Conservation (phyloP, 257 asterid species). For the Osmanthus fragrans region DNA sequence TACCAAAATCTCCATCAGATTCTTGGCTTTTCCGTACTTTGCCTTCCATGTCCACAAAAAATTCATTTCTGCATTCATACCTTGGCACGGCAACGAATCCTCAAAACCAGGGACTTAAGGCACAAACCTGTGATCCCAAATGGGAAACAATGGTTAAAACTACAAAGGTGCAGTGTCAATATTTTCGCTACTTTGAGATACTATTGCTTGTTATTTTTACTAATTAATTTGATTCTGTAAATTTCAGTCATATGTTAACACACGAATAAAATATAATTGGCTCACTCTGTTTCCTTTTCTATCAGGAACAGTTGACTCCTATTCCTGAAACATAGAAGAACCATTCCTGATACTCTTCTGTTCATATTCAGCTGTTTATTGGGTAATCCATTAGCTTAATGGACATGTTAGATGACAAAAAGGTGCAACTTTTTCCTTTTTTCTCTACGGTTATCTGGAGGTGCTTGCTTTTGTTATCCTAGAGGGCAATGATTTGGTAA, state of each 20-base stretch:
- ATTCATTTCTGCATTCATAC: slow-evolving; percentile 29
- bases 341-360: slow-evolving; percentile 15
- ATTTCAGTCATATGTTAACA: background rate
- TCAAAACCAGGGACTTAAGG: slow-evolving; percentile 32
- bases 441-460: slow-evolving; percentile 13
- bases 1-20: slow-evolving; percentile 79
- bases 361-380: slow-evolving; percentile 5
- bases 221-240: background rate
- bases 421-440: background rate
- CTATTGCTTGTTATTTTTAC: slow-evolving; percentile 5
- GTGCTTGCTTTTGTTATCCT: background rate
- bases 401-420: background rate
- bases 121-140: slow-evolving; percentile 41
- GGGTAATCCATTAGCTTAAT: slow-evolving; percentile 18
- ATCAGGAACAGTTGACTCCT: slow-evolving; percentile 49
- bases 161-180: slow-evolving; percentile 44
- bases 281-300: slow-evolving; percentile 21
- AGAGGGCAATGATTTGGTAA: background rate
- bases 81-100: slow-evolving; percentile 27
- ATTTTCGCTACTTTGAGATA: slow-evolving; percentile 59
- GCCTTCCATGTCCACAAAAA: slow-evolving; percentile 58
- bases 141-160: slow-evolving; percentile 70
- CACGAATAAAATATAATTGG: background rate
- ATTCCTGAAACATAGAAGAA: slow-evolving; percentile 48
- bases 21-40: slow-evolving; percentile 90